Evolutionary conservation across 139 green algal species (phyloP).

Genomic region (Micractinium conductrix): DNA sequence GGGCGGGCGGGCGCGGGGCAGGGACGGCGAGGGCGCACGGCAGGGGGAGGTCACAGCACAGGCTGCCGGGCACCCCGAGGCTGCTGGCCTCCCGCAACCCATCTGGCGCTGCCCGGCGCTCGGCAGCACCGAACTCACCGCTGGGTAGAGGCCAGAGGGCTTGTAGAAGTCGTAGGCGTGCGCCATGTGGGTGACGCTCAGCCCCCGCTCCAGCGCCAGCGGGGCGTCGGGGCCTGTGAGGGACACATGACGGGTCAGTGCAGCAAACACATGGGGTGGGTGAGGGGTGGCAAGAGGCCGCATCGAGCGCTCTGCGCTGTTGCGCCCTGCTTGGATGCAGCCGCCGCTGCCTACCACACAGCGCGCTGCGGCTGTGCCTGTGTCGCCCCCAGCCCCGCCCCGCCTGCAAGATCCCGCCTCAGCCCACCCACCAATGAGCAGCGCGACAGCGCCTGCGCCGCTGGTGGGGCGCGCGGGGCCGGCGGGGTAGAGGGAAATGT

Average conservation of each 20-base stretch:
- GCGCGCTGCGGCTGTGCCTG: too few relatives aligned
- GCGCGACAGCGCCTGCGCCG: constrained; percentile 81
- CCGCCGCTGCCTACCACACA: neutral
- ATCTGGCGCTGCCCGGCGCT: too few relatives aligned
- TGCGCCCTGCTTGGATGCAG: too few relatives aligned
- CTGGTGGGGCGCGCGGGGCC: constrained; percentile 69
- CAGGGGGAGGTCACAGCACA: too few relatives aligned
- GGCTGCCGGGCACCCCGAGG: neutral
- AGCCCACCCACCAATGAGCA: constrained; percentile 73
- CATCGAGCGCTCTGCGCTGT: too few relatives aligned
- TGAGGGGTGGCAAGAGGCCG: too few relatives aligned
- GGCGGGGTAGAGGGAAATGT: constrained; percentile 76
- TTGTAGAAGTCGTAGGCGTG: constrained; percentile 91
- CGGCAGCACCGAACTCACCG: constrained; percentile 52
- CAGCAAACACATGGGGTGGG: neutral
- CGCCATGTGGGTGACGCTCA: constrained; percentile 61
- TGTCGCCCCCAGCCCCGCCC: neutral
- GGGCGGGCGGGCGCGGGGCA: neutral
- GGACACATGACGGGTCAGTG: neutral
- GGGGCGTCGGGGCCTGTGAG: constrained; percentile 71
- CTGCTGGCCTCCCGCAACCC: too few relatives aligned
- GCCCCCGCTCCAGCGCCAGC: constrained; percentile 71
- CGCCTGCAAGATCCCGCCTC: too few relatives aligned
- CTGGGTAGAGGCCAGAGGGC: constrained; percentile 73
- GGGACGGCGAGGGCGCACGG: neutral